A percentile compares a stretch with the other conserved stretches of the same genome.
Evolutionary conservation across 495 filamentous ascomycete species (phyloP).

Genomic region (Glonium stellatum): DNA sequence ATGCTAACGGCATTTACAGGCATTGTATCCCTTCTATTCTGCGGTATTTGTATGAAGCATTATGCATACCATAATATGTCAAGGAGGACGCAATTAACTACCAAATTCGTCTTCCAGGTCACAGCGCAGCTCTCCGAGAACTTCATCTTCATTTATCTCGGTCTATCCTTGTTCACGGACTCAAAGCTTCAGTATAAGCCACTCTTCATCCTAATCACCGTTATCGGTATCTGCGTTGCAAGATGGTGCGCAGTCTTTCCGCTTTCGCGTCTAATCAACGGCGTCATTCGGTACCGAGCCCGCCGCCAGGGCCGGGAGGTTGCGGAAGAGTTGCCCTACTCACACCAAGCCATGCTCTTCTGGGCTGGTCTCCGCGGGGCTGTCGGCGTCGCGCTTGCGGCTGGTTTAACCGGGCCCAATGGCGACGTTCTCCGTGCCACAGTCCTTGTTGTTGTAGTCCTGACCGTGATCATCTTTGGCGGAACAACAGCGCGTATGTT

Average conservation of each 20-base stretch:
- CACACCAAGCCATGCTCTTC: constrained; percentile 95
- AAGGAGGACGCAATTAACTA: constrained; percentile 90
- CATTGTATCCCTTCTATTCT: constrained; percentile 94
- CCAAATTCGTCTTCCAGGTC: constrained; percentile 95
- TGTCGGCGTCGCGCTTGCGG: constrained; percentile 93
- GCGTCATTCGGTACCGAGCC: constrained; percentile 86
- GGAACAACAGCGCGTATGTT: constrained; percentile 98
- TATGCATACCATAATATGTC: constrained; percentile 99
- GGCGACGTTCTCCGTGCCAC: constrained; percentile 76
- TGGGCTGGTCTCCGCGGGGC: constrained; percentile 96
- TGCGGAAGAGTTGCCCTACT: constrained; percentile 82
- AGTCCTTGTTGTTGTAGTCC: constrained; percentile 90
- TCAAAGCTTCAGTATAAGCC: constrained; percentile 82
- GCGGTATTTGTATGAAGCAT: constrained; percentile 95
- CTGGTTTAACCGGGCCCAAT: constrained; percentile 72
- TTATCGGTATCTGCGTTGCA: constrained; percentile 83
- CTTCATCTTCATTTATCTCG: constrained; percentile 99
- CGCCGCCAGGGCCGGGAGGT: constrained; percentile 69
- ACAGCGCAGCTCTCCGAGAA: constrained; percentile 94
- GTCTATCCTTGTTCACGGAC: constrained; percentile 88
- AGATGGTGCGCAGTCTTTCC: constrained; percentile 93
- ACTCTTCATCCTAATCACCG: constrained; percentile 87
- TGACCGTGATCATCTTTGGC: constrained; percentile 97
- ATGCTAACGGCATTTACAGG: constrained; percentile 45
- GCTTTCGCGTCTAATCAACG: constrained; percentile 82